These are phyloP conservation scores for Rutstroemia sp. DNA, from an alignment of 2,329 filamentous ascomycete species.

Conservation along the genomic window DNA sequence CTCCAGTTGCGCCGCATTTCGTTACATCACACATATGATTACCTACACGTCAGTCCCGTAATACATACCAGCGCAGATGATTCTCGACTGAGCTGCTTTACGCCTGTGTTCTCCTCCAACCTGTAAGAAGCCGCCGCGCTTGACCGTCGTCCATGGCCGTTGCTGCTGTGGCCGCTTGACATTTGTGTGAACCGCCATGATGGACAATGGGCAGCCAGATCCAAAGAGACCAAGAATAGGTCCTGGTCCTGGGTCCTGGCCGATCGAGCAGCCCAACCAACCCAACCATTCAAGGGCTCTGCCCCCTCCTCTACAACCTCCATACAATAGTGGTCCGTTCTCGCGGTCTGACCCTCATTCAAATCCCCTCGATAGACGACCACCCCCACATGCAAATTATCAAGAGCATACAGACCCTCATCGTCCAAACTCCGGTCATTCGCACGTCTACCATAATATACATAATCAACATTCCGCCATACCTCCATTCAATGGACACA, in stretches of 20 bases:
- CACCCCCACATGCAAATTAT: constrained; percentile 39
- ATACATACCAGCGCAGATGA: constrained; percentile 25
- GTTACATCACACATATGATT: constrained; percentile 22
- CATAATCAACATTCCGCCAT: constrained; percentile 27
- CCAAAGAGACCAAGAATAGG: constrained; percentile 51
- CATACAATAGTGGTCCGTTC: constrained; percentile 22
- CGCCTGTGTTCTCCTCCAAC: constrained; percentile 24
- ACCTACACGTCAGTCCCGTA: constrained; percentile 25
- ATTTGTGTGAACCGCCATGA: constrained; percentile 37
- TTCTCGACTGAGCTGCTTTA: constrained; percentile 20
- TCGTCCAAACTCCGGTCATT: constrained; percentile 23
- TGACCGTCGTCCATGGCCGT: constrained; percentile 33
- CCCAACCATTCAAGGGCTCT: constrained; percentile 30
- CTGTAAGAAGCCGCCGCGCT: constrained; percentile 30
- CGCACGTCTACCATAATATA: constrained; percentile 22
- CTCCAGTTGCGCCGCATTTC: constrained; percentile 16
- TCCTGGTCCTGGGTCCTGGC: constrained; percentile 9
- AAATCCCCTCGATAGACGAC: constrained; percentile 30
- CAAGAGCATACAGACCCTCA: constrained; percentile 25
- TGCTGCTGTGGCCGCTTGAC: constrained; percentile 26
- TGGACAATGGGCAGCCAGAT: constrained; percentile 53
- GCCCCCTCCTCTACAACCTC: constrained; percentile 40
- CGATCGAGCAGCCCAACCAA: constrained; percentile 8
- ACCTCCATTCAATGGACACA: constrained; percentile 31
- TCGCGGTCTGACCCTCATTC: constrained; percentile 1